Base-by-base conservation (phyloP, 768 basidiomycete genomes). In the Tricholoma hemisulphureum region DNA sequence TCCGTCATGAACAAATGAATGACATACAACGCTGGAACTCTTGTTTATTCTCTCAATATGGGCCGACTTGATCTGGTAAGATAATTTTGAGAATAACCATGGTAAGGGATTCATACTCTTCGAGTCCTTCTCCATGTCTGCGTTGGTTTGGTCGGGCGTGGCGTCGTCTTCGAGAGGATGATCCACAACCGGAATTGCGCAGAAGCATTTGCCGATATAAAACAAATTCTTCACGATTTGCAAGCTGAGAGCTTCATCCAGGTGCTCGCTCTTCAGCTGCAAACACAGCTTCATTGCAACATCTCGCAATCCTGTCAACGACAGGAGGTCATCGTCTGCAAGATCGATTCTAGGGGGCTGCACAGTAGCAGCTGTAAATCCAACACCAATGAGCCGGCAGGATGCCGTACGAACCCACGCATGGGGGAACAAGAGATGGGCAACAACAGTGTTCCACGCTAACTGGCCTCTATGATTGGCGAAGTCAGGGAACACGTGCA, bases 21-120 rank as follows among this genome's bases (percentile, higher is more conserved):
- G 11, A 69, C 82, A 53, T 67, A 87, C 88, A 49, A 69, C 67
- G 20, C 71, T 71, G 13, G 69, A 69, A 6, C 81, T 72, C 56
- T 78, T 80, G 62, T 83, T 89, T 24, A 87, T 77, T 50, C 90
- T 81, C 6, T 81, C 80, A 56, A 92, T 87, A 65, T 89, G 84
- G 4, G 88, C 87, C 5, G 88, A 87, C 31, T 85, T 83, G 9
- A 88, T 83, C 67, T 95, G 89, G 70, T 91, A 95, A 0, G 96
- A 98, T 18, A 98, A 76, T 67, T 91, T 91, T 21, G 94, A 95
- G 78, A 98, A 98, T 31, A 99, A 73, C 95, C 96, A 98, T 0
- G 91, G 83, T 2, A 98, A 75, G 0, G 87, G 88, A 63, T 88
- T 80, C 58, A 59, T 65, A 63, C 56, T 73, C 69, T 62, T 77